Evolutionary conservation across 2,329 filamentous ascomycete genomes (phyloP).

Genomic region (Fusarium foetens): DNA sequence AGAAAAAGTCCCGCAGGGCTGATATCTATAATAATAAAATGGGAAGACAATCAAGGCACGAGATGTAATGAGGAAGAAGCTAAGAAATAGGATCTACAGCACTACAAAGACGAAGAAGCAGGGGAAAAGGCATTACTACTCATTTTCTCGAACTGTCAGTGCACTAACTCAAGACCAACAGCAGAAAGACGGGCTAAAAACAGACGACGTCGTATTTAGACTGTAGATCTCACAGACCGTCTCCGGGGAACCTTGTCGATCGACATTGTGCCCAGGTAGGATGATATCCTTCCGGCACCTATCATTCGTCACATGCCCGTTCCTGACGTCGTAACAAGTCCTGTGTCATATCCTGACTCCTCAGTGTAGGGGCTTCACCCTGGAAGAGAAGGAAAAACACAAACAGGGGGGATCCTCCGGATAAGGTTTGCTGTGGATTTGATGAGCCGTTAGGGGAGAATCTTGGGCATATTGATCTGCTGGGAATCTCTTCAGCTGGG

Average conservation of each 20-base stretch:
- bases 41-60: neutral
- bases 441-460: neutral
- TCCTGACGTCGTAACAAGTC: neutral
- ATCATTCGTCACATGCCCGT: neutral
- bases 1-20: neutral
- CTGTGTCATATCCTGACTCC: neutral
- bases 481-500: neutral
- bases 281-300: neutral
- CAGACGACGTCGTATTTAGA: neutral
- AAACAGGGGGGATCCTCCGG: neutral
- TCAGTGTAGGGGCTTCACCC: neutral
- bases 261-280: neutral
- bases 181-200: neutral
- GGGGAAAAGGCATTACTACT: neutral
- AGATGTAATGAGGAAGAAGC: neutral
- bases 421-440: neutral
- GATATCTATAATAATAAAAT: neutral
- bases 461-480: neutral
- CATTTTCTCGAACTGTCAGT: neutral
- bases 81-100: neutral
- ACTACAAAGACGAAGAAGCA: neutral
- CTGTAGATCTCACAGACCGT: slow-evolving; percentile 20
- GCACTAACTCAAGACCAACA: slow-evolving; percentile 6
- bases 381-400: neutral
- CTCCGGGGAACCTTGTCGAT: slow-evolving; percentile 14